Conservation (phyloP, 352 stramenopile genomes). For the Elongisporangium prolatum region DNA sequence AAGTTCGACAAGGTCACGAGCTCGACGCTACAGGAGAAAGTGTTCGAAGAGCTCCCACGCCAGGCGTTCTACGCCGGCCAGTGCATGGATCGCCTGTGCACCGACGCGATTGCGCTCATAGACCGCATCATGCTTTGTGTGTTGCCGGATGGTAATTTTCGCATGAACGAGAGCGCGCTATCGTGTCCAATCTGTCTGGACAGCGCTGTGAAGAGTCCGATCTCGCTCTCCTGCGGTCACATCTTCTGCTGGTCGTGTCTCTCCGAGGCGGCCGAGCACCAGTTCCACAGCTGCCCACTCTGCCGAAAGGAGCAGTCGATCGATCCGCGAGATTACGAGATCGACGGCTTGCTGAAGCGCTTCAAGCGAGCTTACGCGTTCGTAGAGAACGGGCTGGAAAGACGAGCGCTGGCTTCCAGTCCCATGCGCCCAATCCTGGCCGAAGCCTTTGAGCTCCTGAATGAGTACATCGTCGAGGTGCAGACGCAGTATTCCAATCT, state of each 20-base stretch:
- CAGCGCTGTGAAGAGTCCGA: slow-evolving; percentile 53
- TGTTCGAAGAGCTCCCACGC: slow-evolving; percentile 49
- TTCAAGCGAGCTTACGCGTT: slow-evolving; percentile 72
- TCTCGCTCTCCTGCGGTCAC: slow-evolving; percentile 67
- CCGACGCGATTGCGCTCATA: slow-evolving; percentile 35
- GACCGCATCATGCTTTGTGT: slow-evolving; percentile 73
- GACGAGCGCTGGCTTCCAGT: slow-evolving; percentile 41
- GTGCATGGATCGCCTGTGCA: slow-evolving; percentile 51
- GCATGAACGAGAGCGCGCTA: slow-evolving; percentile 30
- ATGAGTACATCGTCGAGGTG: slow-evolving; percentile 39
- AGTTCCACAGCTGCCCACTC: slow-evolving; percentile 69
- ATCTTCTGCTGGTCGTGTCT: slow-evolving; percentile 83
- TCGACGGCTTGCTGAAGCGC: slow-evolving; percentile 71
- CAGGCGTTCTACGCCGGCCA: slow-evolving; percentile 66
- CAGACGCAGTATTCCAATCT: slow-evolving; percentile 59
- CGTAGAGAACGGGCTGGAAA: slow-evolving; percentile 43
- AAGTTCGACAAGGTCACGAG: slow-evolving; percentile 66
- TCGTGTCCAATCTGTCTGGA: slow-evolving; percentile 73
- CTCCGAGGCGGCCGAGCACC: slow-evolving; percentile 60
- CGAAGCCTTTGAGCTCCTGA: slow-evolving; percentile 55
- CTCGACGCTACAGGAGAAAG: slow-evolving; percentile 19
- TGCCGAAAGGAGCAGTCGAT: slow-evolving; percentile 71
- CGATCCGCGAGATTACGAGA: slow-evolving; percentile 75
- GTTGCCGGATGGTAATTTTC: slow-evolving; percentile 63
- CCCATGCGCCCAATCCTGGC: slow-evolving; percentile 69